phyloP scores from a whole-genome alignment of 1,139 yeast genomes.

The Geotrichum reessii region DNA sequence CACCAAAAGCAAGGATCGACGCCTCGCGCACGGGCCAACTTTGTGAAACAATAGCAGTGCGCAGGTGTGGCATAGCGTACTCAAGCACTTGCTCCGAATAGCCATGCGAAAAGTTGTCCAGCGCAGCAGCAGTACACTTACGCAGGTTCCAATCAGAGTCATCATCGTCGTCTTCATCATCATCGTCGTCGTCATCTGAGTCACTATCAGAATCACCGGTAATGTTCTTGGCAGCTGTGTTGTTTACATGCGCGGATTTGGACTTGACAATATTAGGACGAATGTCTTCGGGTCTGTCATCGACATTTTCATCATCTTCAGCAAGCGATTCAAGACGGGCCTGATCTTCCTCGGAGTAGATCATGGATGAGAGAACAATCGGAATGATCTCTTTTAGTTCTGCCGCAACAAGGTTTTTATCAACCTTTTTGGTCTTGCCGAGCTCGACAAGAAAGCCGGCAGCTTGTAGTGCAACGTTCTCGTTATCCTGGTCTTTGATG shows the following conservation, averaged over 20 bases:
- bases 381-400: slow-evolving; percentile 59
- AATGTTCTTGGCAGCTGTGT: no score
- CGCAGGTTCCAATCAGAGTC: slow-evolving; percentile 86
- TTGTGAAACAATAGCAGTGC: slow-evolving; percentile 58
- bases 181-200: slow-evolving; percentile 47
- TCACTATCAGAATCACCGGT: slow-evolving; percentile 30
- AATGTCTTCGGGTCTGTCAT: slow-evolving; percentile 82
- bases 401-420: slow-evolving; percentile 39
- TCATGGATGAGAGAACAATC: slow-evolving; percentile 73
- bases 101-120: slow-evolving; percentile 70
- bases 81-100: slow-evolving; percentile 64
- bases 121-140: slow-evolving; percentile 90
- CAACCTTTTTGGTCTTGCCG: slow-evolving; percentile 47
- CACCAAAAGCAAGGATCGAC: slow-evolving; percentile 90
- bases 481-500: slow-evolving; percentile 54
- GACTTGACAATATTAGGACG: slow-evolving; percentile 61
- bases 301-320: slow-evolving; percentile 69
- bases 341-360: slow-evolving; percentile 76
- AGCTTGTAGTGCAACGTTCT: slow-evolving; percentile 81
- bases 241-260: slow-evolving; percentile 25
- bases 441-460: slow-evolving; percentile 83
- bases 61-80: slow-evolving; percentile 70
- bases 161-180: slow-evolving; percentile 53
- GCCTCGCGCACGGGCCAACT: slow-evolving; percentile 93
- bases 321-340: slow-evolving; percentile 52